These are phyloP conservation scores for Colletotrichum incanum DNA, from an alignment of 2,329 filamentous ascomycete species.

Conservation along the genomic window DNA sequence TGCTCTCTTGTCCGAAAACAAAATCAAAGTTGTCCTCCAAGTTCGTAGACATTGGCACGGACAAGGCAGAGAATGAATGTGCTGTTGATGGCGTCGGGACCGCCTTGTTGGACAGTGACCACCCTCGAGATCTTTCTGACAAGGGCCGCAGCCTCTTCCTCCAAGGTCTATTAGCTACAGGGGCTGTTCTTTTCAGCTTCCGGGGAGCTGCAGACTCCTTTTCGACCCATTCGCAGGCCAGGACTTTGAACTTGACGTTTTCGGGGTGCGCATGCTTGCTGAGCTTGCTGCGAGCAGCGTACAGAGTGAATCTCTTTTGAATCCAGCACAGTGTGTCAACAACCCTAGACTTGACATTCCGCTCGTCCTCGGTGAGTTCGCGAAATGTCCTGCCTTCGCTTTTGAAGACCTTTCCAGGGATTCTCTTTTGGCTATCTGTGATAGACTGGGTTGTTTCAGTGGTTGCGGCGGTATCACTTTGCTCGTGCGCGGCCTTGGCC, in stretches of 20 bases:
- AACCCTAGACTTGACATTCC: slow-evolving; percentile 55
- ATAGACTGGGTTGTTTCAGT: not conserved
- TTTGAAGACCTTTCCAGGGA: slow-evolving; percentile 44
- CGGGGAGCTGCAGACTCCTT: not conserved
- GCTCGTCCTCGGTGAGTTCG: slow-evolving; percentile 53
- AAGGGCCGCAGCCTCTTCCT: slow-evolving; percentile 12
- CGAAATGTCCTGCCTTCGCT: slow-evolving; percentile 51
- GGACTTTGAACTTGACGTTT: slow-evolving; percentile 58
- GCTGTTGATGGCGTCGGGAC: not conserved
- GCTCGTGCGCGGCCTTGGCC: not conserved
- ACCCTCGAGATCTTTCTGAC: not conserved
- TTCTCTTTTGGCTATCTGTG: not conserved
- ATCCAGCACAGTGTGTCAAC: slow-evolving; percentile 58
- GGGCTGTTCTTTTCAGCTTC: not conserved
- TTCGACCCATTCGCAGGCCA: slow-evolving; percentile 58
- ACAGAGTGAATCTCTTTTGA: slow-evolving; percentile 54
- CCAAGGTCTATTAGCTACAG: not conserved
- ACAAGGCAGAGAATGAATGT: not conserved
- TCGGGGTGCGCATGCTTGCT: slow-evolving; percentile 53
- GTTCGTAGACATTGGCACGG: not conserved
- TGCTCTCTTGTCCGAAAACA: slow-evolving; percentile 13
- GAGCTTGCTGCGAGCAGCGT: slow-evolving; percentile 54
- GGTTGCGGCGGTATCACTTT: not conserved
- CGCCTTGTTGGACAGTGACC: not conserved
- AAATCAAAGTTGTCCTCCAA: not conserved